These are phyloP conservation scores for Phycomyces blakesleeanus DNA, from an alignment of 192 early-diverging fungal species.

Conservation along the genomic window DNA sequence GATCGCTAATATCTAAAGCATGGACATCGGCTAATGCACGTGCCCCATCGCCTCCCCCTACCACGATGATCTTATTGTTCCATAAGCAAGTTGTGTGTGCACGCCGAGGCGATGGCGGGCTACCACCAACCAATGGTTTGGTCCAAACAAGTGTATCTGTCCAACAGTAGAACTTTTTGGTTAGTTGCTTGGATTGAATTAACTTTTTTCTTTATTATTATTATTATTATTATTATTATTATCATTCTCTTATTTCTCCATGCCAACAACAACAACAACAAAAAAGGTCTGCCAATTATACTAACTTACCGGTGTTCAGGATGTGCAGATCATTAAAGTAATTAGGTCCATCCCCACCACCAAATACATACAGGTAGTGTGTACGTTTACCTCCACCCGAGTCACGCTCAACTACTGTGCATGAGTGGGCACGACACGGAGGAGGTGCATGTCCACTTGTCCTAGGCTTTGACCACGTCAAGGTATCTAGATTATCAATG, in stretches of 20 bases:
- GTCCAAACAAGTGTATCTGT: slow-evolving; percentile 67
- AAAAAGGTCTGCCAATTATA: too few relatives aligned
- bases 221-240: too few relatives aligned
- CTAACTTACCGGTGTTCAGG: slow-evolving; percentile 62
- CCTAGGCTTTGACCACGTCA: slow-evolving; percentile 74
- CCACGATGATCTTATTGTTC: slow-evolving; percentile 70
- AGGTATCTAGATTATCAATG: slow-evolving; percentile 52
- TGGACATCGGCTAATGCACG: slow-evolving; percentile 80
- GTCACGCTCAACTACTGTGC: slow-evolving; percentile 60
- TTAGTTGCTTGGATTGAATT: too few relatives aligned
- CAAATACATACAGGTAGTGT: slow-evolving; percentile 71
- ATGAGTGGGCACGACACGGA: slow-evolving; percentile 79
- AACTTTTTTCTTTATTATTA: too few relatives aligned
- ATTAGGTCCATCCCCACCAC: slow-evolving; percentile 81
- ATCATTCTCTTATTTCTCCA: too few relatives aligned
- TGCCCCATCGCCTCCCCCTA: slow-evolving; percentile 85
- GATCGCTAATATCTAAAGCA: slow-evolving; percentile 50
- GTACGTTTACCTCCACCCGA: slow-evolving; percentile 19
- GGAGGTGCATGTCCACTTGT: slow-evolving; percentile 64
- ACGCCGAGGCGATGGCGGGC: slow-evolving; percentile 61
- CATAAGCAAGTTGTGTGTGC: slow-evolving; percentile 83
- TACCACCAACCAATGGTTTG: slow-evolving; percentile 54
- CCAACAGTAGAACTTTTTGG: neutral
- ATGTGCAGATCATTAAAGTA: slow-evolving; percentile 80
- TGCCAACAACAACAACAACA: too few relatives aligned